Percentiles rank a stretch among this genome's conserved stretches.
phyloP scores from a whole-genome alignment of 305 asterid species.

The Fraxinus sp. region DNA sequence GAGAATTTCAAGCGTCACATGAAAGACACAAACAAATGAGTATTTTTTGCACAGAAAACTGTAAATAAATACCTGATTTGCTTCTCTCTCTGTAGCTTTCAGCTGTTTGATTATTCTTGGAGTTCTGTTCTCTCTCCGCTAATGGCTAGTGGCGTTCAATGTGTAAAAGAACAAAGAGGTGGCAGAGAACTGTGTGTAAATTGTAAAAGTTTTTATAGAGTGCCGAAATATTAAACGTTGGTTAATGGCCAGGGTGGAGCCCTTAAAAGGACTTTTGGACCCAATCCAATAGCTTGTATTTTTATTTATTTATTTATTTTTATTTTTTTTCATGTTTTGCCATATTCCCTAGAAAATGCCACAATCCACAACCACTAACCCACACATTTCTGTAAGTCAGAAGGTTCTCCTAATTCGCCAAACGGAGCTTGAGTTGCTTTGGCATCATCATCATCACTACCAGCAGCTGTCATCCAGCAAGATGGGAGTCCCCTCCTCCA shows the following conservation, averaged over 20 bases:
- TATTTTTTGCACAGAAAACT: not conserved
- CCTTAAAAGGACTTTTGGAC: too few relatives aligned
- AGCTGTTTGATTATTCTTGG: not conserved
- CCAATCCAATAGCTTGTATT: too few relatives aligned
- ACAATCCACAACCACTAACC: too few relatives aligned
- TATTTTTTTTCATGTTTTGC: too few relatives aligned
- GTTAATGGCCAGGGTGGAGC: not conserved
- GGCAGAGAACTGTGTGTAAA: not conserved
- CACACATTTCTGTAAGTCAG: too few relatives aligned
- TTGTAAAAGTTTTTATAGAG: not conserved
- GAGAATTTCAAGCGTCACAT: not conserved
- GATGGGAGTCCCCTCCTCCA: not conserved
- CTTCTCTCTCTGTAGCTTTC: not conserved
- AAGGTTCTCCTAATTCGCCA: constrained; percentile 47
- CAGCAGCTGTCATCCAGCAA: not conserved
- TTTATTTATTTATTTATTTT: too few relatives aligned
- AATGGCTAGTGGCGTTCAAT: not conserved
- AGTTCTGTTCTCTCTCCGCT: not conserved
- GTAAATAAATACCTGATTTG: too few relatives aligned
- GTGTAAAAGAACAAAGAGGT: not conserved
- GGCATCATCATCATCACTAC: constrained; percentile 17
- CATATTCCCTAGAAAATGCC: too few relatives aligned
- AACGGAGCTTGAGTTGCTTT: constrained; percentile 57
- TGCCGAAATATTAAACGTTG: not conserved
- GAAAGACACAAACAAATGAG: not conserved